phyloP scores from a whole-genome alignment of 345 rosid genomes.

The Syzygium aqueum region DNA sequence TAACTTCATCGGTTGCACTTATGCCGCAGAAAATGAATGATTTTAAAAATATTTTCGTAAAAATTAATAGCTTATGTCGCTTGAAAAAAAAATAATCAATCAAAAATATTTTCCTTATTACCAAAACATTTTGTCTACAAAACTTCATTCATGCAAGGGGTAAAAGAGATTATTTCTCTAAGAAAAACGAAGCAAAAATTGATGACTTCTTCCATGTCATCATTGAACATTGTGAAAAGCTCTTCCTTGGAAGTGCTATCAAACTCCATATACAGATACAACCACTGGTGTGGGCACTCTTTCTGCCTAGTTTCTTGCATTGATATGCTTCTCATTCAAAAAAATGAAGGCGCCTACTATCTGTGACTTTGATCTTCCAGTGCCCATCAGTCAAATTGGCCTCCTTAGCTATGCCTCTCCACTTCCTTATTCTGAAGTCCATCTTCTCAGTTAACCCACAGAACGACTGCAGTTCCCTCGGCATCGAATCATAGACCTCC shows the following conservation, averaged over 20 bases:
- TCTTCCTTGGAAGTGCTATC: not conserved
- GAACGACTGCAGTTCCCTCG: constrained; percentile 31
- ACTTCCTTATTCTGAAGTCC: constrained; percentile 40
- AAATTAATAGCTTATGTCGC: no score
- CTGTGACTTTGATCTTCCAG: constrained; percentile 54
- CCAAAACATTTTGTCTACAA: no score
- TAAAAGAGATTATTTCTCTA: no score
- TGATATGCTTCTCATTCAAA: not conserved
- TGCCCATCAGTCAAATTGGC: constrained; percentile 36
- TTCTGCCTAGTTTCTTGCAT: not conserved
- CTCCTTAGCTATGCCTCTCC: constrained; percentile 45
- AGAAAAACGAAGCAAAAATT: not conserved
- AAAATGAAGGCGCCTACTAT: constrained; percentile 24
- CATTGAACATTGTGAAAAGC: not conserved
- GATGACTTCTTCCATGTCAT: not conserved
- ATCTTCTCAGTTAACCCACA: constrained; percentile 39
- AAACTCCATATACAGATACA: not conserved
- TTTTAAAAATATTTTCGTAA: no score
- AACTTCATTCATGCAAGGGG: no score
- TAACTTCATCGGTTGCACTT: no score
- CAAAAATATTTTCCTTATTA: no score
- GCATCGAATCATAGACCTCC: constrained; percentile 58
- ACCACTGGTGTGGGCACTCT: not conserved
- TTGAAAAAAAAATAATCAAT: no score
- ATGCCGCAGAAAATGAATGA: no score